A percentile compares a stretch with the other conserved stretches of the same genome.
Evolutionary conservation across 768 basidiomycete genomes (phyloP).

Genomic region (Serendipita sp.): DNA sequence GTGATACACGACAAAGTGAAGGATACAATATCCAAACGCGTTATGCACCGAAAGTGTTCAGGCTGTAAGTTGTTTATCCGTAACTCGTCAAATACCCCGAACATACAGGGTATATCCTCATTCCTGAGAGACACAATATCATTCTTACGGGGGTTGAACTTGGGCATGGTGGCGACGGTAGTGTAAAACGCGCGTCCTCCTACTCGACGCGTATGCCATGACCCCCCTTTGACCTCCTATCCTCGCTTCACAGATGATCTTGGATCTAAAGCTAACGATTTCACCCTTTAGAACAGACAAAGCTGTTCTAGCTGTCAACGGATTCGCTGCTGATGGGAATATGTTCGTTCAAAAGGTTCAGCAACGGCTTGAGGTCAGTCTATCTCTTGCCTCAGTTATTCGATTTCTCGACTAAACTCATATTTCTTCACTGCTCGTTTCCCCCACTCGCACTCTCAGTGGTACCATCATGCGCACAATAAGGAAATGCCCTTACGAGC

Average conservation of each 20-base stretch:
- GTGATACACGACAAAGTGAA: slow-evolving; percentile 91
- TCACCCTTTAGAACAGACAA: slow-evolving; percentile 57
- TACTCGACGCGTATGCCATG: not conserved
- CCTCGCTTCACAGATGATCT: not conserved
- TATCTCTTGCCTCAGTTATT: not conserved
- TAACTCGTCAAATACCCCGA: not conserved
- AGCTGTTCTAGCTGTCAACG: slow-evolving; percentile 87
- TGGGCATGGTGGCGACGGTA: not conserved
- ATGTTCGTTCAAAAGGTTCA: slow-evolving; percentile 95
- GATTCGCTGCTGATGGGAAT: slow-evolving; percentile 93
- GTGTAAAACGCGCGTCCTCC: not conserved
- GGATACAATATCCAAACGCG: slow-evolving; percentile 97
- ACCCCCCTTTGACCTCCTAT: not conserved
- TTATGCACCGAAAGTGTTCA: slow-evolving; percentile 90
- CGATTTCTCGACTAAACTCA: not conserved
- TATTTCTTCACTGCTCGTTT: not conserved
- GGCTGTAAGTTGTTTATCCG: slow-evolving; percentile 43
- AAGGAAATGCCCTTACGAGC: slow-evolving; percentile 95
- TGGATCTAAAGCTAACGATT: not conserved
- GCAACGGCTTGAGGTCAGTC: slow-evolving; percentile 80
- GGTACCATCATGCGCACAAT: slow-evolving; percentile 93
- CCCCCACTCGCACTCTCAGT: slow-evolving; percentile 31
- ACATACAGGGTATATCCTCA: not conserved
- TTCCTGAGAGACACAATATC: too few relatives aligned
- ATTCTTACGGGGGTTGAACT: too few relatives aligned